These are phyloP conservation scores for Aspergillus neoniger DNA, from an alignment of 2,329 filamentous ascomycete species.

Conservation along the genomic window DNA sequence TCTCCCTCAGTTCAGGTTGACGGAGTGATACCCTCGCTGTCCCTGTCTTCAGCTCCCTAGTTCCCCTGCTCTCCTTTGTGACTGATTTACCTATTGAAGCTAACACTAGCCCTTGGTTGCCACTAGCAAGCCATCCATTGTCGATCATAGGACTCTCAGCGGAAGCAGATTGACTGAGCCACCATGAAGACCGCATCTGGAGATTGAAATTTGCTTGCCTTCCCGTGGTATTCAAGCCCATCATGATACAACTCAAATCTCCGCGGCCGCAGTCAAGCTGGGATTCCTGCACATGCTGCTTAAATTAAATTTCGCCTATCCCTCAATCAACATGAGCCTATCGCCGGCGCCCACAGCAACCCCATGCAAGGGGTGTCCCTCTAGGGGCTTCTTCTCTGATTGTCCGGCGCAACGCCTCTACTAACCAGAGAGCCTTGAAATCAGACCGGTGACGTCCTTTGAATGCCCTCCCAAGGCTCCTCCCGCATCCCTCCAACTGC, in stretches of 20 bases:
- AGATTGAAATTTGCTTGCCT: conserved; percentile 11
- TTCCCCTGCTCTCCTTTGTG: conserved; percentile 19
- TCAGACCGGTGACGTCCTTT: conserved; percentile 22
- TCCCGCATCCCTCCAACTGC: conserved; percentile 23
- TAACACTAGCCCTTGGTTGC: not conserved
- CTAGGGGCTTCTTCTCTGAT: conserved; percentile 27
- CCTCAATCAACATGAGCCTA: conserved; percentile 26
- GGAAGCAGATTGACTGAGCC: conserved; percentile 1
- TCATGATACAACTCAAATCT: conserved; percentile 14
- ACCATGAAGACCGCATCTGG: conserved; percentile 7
- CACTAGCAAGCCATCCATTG: not conserved
- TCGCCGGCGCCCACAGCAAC: conserved; percentile 22
- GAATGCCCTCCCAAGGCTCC: conserved; percentile 20
- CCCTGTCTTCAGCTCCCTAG: conserved; percentile 1
- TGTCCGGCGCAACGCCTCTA: conserved; percentile 28
- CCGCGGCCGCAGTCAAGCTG: conserved; percentile 12
- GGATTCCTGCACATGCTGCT: conserved; percentile 22
- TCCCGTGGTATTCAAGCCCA: conserved; percentile 16
- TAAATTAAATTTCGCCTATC: conserved; percentile 20
- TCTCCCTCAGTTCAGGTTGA: not conserved
- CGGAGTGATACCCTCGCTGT: not conserved
- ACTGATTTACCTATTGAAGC: not conserved
- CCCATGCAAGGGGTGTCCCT: conserved; percentile 31
- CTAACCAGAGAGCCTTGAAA: conserved; percentile 14
- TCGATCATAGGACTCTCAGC: not conserved